Evolutionary conservation across 129 eudicot genomes (phyloP), one percentile per base, ranked within the genome.

Genomic region (Centella asiatica): DNA sequence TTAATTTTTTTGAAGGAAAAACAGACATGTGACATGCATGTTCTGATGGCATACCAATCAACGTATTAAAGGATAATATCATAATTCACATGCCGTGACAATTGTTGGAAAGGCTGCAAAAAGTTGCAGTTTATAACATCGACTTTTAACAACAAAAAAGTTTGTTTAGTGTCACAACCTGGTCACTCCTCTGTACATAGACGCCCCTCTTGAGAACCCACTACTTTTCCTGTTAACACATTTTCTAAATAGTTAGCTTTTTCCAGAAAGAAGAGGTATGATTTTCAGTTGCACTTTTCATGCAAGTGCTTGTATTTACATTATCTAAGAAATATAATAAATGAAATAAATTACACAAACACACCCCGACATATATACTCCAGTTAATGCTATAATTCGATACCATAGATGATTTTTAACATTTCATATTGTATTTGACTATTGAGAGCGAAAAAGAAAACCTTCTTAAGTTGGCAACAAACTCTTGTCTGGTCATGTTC

Each of bases 141-240:
- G 15, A 32, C 31, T n/a, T 65, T 59, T 32, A 12, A 54, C 29
- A 57, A 42, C 19, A 12, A 22, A 18, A 52, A 57, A 45, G 42
- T 46, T 20, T 0, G 64, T 18, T 55, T 58, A 14, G 24, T 67
- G 52, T 51, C 45, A 44, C 50, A 26, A 87, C 98, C 98, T 87
- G 71, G 98, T 90, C 47, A 90, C 98, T 72, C 98, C 97, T 81
- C 97, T 73, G 65, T 90, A 90, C 73, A 86, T 77, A 15, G 97
- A 90, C 26, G 97, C 95, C 36, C 98, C 98, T 65, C 98, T 82
- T 47, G 98, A 90, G 67, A 90, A 90, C 37, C 98, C 98, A 72
- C 98, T 90, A 71, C 98, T 90, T 76, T 84, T 84, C 85, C 98
- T 90, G 85, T 40, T 57, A 36, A 70, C 8, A 24, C 27, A 26